A percentile compares a stretch with the other conserved stretches of the same genome.
phyloP scores from a whole-genome alignment of 345 rosid species.

The Geranium rotundifolium region DNA sequence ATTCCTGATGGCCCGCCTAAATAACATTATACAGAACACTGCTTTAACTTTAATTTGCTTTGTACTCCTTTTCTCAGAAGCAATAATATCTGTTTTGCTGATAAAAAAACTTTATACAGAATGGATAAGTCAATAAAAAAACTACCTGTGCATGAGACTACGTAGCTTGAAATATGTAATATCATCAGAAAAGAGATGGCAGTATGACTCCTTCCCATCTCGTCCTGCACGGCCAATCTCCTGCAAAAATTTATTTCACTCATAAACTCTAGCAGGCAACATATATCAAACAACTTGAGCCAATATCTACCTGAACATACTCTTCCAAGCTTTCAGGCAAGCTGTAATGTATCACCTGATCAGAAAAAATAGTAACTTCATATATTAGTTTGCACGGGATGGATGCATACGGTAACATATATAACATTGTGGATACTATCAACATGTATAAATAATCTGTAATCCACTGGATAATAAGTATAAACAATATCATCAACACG shows the following conservation, averaged over 20 bases:
- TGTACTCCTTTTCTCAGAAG: too few species aligned
- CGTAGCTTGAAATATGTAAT: slow-evolving; percentile 72
- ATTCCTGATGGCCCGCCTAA: slow-evolving; percentile 2
- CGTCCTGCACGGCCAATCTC: slow-evolving; percentile 98
- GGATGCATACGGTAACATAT: background rate
- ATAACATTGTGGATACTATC: background rate
- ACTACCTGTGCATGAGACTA: slow-evolving; percentile 79
- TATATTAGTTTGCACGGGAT: background rate
- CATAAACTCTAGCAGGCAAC: slow-evolving; percentile 6
- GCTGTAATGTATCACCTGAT: slow-evolving; percentile 84
- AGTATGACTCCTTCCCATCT: slow-evolving; percentile 71
- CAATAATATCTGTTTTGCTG: too few species aligned
- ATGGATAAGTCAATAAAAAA: background rate
- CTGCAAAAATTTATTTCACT: slow-evolving; percentile 27
- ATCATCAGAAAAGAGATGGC: slow-evolving; percentile 82
- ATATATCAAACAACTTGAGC: slow-evolving; percentile 6
- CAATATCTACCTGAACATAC: slow-evolving; percentile 74
- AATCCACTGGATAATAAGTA: background rate
- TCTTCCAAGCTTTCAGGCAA: slow-evolving; percentile 98
- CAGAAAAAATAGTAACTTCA: slow-evolving; percentile 1
- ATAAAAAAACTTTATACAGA: too few species aligned
- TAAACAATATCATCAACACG: background rate
- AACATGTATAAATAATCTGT: too few species aligned
- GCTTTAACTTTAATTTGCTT: too few species aligned
- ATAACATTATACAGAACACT: slow-evolving; percentile 5